Evolutionary conservation across 768 basidiomycete genomes (phyloP), one percentile per base, ranked within the genome.

Genomic region (Pisolithus sp.): DNA sequence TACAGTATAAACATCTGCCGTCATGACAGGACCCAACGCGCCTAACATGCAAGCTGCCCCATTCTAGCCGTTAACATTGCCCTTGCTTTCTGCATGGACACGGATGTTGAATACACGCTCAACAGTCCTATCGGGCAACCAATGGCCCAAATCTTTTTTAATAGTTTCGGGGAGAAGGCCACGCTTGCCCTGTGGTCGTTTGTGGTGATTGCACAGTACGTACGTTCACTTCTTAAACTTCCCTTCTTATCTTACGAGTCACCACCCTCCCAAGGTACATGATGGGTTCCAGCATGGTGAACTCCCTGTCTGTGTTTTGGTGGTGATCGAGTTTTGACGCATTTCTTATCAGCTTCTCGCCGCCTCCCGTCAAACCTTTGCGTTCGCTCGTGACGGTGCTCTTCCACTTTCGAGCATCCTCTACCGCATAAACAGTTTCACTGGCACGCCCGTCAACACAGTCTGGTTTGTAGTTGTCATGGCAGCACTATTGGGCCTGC

Each of bases 331-430:
- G 13, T 34, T 13, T 15, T 34, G 4, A 34, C 18, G 28, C 38
- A 46, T 7, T 52, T 57, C 30, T 43, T 34, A 39, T 28, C 45
- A 72, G 75, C 56, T 78, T n/a, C 70, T 77, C 13, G 76, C 77
- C 10, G 65, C 77, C 20, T 79, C 78, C 1, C 76, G 79, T n/a
- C 80, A 80, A 61, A 69, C 72, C 10, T 81, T 81, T 49, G 80
- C 80, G 0, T 81, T 82, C 58, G 67, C 80, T 1, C 73, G 83
- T 15, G 79, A 85, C 56, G 80, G 81, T 24, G 83, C 78, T 2
- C 76, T 85, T 7, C 83, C 83, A 2, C 68, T 81, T 46, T 84
- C 83, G 1, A 57, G 57, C 4, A 73, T 67, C 51, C 70, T 83
- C n/a, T 83, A 82, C 58, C 71, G 75, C 55, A 75, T 85, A n/a